Conservation (phyloP, 164 flowering plant genomes). For the Amborella trichopoda region DNA sequence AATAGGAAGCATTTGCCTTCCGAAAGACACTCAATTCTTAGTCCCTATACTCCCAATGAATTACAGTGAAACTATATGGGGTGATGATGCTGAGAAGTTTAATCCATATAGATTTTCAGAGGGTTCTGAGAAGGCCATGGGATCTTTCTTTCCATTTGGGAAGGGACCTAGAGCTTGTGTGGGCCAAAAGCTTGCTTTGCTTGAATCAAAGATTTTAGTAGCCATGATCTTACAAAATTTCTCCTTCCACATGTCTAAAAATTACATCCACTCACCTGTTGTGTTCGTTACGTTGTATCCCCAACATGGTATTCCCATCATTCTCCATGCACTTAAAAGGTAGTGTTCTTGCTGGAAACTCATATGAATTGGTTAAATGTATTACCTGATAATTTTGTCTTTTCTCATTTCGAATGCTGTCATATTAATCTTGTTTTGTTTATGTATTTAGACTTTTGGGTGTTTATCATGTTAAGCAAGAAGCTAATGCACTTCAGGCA, state of each 20-base stretch:
- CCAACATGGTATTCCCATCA: slow-evolving; percentile 1
- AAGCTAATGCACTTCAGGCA: too few relatives aligned
- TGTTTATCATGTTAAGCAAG: too few relatives aligned
- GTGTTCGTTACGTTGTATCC: slow-evolving; percentile 3
- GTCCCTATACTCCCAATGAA: slow-evolving; percentile 3
- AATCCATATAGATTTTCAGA: slow-evolving; percentile 1
- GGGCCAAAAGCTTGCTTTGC: slow-evolving; percentile 2
- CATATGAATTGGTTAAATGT: too few relatives aligned
- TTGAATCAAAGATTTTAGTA: slow-evolving; percentile 2
- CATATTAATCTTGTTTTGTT: too few relatives aligned
- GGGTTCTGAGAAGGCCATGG: background rate
- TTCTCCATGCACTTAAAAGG: too few relatives aligned
- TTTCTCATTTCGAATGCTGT: too few relatives aligned
- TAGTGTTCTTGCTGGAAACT: too few relatives aligned
- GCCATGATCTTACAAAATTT: too few relatives aligned
- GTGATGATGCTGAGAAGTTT: slow-evolving; percentile 1
- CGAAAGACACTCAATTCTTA: slow-evolving; percentile 1
- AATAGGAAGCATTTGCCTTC: background rate
- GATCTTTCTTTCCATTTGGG: slow-evolving; percentile 1
- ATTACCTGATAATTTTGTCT: too few relatives aligned
- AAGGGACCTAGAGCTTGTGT: slow-evolving; percentile 3
- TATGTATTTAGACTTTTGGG: too few relatives aligned
- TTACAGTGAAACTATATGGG: slow-evolving; percentile 3
- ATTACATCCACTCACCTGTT: background rate
- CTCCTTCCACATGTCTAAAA: slow-evolving; percentile 2